Base-by-base conservation (phyloP, 768 basidiomycete species). In the Mycena latifolia region DNA sequence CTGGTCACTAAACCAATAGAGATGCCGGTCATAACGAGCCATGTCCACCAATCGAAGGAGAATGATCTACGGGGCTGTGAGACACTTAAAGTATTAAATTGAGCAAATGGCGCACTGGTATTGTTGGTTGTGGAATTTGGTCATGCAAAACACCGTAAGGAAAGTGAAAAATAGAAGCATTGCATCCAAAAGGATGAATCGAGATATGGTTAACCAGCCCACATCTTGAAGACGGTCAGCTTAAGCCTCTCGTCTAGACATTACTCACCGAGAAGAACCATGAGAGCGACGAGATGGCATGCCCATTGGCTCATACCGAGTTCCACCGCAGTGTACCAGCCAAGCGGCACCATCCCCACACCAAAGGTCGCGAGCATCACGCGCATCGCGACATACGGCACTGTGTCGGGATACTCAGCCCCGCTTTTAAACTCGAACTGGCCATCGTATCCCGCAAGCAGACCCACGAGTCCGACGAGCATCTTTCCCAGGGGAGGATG, bases 151-250 rank as follows among this genome's bases (percentile, higher is more conserved):
- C 71, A 97, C 93, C 46, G 96, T 96, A 74, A 94, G 90, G 85
- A 98, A 95, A 43, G 98, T 99, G 83, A 99, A 99, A 86, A 97
- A 98, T 35, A 99, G 83, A n/a, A 99, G 82, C 95, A 99, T 98
- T 24, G 98, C 96, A 77, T 99, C 98, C 73, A 99, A 84, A 39
- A 99, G 89, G 79, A 99, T 96, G 77, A 99, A 99, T 27, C 97
- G 90, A 29, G 96, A 97, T 75, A 99, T 99, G 72, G 91, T 92
- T 48, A 99, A 78, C 98, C 96, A 99, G 66, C 93, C 96, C 66
- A 98, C 89, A 79, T 99, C 98, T 98, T n/a, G 24, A 22, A 25
- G 24, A 24, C 24, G 45, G 39, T 57, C 9, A 66, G 39, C 57
- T 35, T 31, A 24, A 52, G 47, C 28, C 61, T 41, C 9, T 46